Evolutionary conservation across 306 rosid genomes (phyloP).

Genomic region (Rosa multiflora): DNA sequence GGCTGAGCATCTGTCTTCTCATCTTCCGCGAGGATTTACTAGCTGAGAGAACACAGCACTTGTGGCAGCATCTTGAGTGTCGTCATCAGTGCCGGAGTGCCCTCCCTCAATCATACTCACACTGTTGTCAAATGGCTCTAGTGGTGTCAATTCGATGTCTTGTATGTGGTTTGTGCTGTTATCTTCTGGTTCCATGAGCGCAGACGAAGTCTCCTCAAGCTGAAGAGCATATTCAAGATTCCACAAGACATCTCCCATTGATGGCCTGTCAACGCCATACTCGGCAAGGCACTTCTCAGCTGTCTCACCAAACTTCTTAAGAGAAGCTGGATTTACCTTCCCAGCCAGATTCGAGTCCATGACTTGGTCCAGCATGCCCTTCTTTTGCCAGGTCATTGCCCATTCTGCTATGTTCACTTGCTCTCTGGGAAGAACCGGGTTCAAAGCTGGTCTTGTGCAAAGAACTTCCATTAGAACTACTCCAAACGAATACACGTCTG

Average conservation of each 20-base stretch:
- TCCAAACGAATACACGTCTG: constrained; percentile 96
- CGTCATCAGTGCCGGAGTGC: constrained; percentile 61
- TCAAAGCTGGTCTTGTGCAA: constrained; percentile 95
- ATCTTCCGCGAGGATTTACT: constrained; percentile 92
- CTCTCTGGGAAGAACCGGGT: constrained; percentile 94
- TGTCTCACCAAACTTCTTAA: constrained; percentile 91
- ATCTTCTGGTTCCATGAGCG: constrained; percentile 85
- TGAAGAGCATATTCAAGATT: constrained; percentile 92
- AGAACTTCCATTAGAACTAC: constrained; percentile 96
- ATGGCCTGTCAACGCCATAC: constrained; percentile 90
- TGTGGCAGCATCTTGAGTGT: constrained; percentile 72
- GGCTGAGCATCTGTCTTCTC: constrained; percentile 33
- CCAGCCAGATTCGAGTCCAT: constrained; percentile 87
- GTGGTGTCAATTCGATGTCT: constrained; percentile 68
- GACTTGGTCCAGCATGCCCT: constrained; percentile 94
- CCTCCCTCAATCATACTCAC: constrained; percentile 65
- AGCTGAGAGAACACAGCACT: constrained; percentile 96
- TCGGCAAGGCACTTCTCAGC: constrained; percentile 96
- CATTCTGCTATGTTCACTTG: constrained; percentile 99
- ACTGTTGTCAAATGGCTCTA: constrained; percentile 82
- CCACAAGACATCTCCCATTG: constrained; percentile 98
- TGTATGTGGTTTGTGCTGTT: constrained; percentile 94
- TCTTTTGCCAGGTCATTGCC: constrained; percentile 95
- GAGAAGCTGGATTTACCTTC: constrained; percentile 81
- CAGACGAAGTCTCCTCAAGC: constrained; percentile 84